These are phyloP conservation scores for Ceratocystis eucalypticola DNA, from an alignment of 2,329 filamentous ascomycete genomes.

Conservation along the genomic window DNA sequence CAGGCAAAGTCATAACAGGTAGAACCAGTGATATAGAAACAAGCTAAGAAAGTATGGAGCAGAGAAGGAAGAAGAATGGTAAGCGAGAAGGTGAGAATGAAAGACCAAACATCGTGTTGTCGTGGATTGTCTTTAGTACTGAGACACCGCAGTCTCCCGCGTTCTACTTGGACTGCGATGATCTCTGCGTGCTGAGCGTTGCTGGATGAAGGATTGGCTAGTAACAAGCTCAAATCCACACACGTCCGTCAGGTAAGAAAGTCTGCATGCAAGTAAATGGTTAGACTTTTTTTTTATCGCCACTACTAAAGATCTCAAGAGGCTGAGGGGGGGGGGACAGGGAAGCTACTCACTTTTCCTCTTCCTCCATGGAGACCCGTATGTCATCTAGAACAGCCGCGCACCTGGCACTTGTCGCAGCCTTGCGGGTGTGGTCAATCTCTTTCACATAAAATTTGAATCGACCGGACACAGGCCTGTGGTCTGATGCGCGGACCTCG, in stretches of 20 bases:
- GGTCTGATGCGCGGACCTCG: slow-evolving; percentile 82
- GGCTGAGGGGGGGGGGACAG: background rate
- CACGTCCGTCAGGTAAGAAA: slow-evolving; percentile 37
- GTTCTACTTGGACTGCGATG: slow-evolving; percentile 19
- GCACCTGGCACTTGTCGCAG: slow-evolving; percentile 55
- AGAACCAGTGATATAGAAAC: slow-evolving; percentile 5
- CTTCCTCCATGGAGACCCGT: slow-evolving; percentile 51
- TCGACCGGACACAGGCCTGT: slow-evolving; percentile 75
- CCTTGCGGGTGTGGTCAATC: slow-evolving; percentile 54
- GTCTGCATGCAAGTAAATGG: slow-evolving; percentile 25
- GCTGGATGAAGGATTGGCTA: slow-evolving; percentile 34
- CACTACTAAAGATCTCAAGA: background rate
- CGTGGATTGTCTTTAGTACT: background rate
- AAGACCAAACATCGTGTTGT: background rate
- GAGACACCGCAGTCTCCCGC: slow-evolving; percentile 15
- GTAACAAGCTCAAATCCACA: slow-evolving; percentile 43
- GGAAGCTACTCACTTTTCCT: slow-evolving; percentile 58
- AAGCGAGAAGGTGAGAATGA: background rate
- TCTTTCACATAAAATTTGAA: slow-evolving; percentile 79
- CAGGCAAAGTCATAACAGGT: background rate
- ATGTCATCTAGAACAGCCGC: slow-evolving; percentile 62
- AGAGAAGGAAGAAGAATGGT: background rate
- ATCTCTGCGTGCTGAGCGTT: slow-evolving; percentile 22
- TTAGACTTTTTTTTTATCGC: background rate
- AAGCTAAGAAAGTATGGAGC: background rate